phyloP scores from a whole-genome alignment of 306 rosid species.

The Citrullus colocynthis region DNA sequence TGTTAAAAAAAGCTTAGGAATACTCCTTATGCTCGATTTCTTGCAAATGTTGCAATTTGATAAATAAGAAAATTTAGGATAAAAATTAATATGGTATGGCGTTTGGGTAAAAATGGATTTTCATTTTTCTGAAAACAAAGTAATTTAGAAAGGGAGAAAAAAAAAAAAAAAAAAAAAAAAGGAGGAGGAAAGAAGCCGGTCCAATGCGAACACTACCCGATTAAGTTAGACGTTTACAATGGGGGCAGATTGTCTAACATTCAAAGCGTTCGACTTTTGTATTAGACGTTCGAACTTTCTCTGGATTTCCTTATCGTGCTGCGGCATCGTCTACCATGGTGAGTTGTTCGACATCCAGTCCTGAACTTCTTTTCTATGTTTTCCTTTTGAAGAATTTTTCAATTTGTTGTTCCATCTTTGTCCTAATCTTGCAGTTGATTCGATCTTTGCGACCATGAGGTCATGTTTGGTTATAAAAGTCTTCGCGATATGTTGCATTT shows the following conservation, averaged over 20 bases:
- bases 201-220: neutral
- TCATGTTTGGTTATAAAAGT: neutral
- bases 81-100: too few relatives aligned
- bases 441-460: neutral
- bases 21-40: too few relatives aligned
- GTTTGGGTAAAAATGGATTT: too few relatives aligned
- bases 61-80: too few relatives aligned
- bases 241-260: neutral
- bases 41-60: too few relatives aligned
- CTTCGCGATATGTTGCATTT: neutral
- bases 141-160: too few relatives aligned
- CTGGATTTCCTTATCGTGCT: neutral
- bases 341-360: neutral
- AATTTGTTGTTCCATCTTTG: neutral
- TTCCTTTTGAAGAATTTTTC: neutral
- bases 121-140: too few relatives aligned
- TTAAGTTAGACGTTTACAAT: neutral
- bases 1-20: too few relatives aligned
- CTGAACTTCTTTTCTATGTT: neutral
- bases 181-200: neutral
- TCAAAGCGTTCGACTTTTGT: constrained; percentile 2
- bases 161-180: too few relatives aligned
- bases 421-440: neutral
- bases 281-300: neutral
- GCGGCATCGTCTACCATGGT: neutral